Percentiles rank a stretch among this genome's conserved stretches.
These are phyloP conservation scores for Venturia asperata DNA, from an alignment of 2,329 filamentous ascomycete species.

Conservation along the genomic window DNA sequence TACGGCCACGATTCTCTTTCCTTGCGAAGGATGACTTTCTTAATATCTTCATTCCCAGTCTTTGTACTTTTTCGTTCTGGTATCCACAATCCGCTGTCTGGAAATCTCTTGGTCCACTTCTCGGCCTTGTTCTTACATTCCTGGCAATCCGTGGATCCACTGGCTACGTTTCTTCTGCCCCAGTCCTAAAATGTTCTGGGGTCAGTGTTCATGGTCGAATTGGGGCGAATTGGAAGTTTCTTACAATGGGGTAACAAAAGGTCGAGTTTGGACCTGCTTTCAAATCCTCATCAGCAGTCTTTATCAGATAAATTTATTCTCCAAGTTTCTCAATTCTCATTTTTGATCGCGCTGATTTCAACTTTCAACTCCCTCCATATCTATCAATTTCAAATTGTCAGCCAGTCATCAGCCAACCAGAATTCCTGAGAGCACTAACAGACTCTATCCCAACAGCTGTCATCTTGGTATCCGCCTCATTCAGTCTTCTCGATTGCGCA, in stretches of 20 bases:
- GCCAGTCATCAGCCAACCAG: neutral
- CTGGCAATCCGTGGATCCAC: neutral
- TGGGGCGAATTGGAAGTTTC: neutral
- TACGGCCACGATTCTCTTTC: neutral
- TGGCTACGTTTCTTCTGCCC: neutral
- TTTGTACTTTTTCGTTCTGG: conserved; percentile 3
- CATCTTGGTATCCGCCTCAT: neutral
- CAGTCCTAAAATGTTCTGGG: neutral
- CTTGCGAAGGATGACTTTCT: conserved; percentile 4
- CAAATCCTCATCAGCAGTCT: conserved; percentile 7
- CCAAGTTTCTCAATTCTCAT: neutral
- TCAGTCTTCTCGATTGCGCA: neutral
- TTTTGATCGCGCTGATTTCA: neutral
- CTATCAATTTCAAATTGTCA: neutral
- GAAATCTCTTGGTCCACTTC: neutral
- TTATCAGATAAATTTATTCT: conserved; percentile 9
- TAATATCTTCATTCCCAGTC: conserved; percentile 5
- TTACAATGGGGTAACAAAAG: neutral
- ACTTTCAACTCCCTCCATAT: neutral
- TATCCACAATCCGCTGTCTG: neutral
- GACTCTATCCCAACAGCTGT: neutral
- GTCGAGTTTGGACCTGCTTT: neutral
- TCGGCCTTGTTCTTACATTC: neutral
- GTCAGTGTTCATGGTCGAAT: neutral
- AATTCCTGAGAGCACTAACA: neutral